Base-by-base conservation (phyloP, 192 early-diverging fungal species). In the Geosiphon pyriformis region DNA sequence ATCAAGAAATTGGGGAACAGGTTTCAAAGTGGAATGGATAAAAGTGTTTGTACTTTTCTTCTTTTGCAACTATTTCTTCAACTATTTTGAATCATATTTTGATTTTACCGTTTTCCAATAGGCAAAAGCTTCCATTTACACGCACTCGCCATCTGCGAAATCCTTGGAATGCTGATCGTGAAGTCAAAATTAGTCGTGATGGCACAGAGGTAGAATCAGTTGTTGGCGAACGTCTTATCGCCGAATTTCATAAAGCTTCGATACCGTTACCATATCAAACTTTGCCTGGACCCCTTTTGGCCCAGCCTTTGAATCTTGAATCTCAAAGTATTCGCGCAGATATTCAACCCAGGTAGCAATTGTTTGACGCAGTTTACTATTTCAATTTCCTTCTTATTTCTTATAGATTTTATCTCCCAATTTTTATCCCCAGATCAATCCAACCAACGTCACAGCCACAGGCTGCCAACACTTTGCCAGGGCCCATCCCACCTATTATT, bases 101-200 rank as follows among this genome's bases (percentile, higher is more conserved):
- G 53, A 42, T 42, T 54, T 23, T 54, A 12, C 20, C 8, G 20
- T n/a, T n/a, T 23, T 55, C 15, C 48, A 55, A 55, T 61, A 80
- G 79, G 3, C 79, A 78, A 57, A 72, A 72, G 31, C 70, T 80
- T 2, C 74, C 79, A 18, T 80, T 80, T 42, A 59, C 63, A 20
- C 69, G 61, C 30, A 80, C 79, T 10, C 59, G 76, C 10, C 79
- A 78, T 27, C 62, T 80, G 48, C 59, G 74, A 32, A 80, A 80
- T 33, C 72, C 76, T 2, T 72, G 74, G 31, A 78, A 80, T 56
- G 74, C 77, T 10, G 76, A 80, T 56, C 59, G 79, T 33, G 79
- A 80, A 47, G 69, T 80, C 47, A 80, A 80, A 58, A 74, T 78
- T 3, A 78, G 76, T 27, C 72, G 77, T 37, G 79, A 80, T 55